Evolutionary conservation across 2,329 filamentous ascomycete genomes (phyloP).

Genomic region (Aureobasidium sp.): DNA sequence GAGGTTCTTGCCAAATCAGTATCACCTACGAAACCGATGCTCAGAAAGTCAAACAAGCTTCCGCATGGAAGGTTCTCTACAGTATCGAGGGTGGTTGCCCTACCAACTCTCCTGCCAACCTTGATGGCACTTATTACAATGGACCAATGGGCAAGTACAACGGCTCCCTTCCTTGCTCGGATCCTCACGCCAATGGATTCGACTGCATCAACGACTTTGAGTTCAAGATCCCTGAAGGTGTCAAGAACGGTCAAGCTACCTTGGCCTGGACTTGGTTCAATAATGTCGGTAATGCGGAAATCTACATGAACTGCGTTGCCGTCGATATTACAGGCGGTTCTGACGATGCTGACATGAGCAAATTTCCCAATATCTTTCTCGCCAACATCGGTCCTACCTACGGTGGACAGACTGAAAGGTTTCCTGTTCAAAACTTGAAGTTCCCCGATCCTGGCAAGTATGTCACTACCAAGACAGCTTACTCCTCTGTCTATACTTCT

Average conservation of each 20-base stretch:
- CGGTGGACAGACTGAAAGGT: too few relatives aligned
- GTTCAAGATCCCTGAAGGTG: conserved; percentile 75
- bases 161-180: conserved; percentile 33
- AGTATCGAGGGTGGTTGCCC: conserved; percentile 91
- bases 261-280: conserved; percentile 98
- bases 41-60: conserved; percentile 61
- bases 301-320: conserved; percentile 97
- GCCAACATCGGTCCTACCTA: conserved; percentile 79
- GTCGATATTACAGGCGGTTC: conserved; percentile 66
- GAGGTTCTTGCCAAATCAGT: conserved; percentile 91
- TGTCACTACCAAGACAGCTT: conserved; percentile 46
- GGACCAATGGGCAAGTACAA: conserved; percentile 32
- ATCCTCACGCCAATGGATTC: conserved; percentile 15
- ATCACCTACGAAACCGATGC: conserved; percentile 82
- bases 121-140: conserved; percentile 37
- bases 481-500: conserved; percentile 18
- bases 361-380: conserved; percentile 78
- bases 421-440: conserved; percentile 51
- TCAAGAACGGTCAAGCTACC: conserved; percentile 80
- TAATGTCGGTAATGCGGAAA: conserved; percentile 90
- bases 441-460: conserved; percentile 74
- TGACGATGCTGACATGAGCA: conserved; percentile 50
- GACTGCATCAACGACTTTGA: conserved; percentile 62
- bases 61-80: conserved; percentile 89
- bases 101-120: conserved; percentile 65